These are phyloP conservation scores for Ceratocystis huliohia DNA, from an alignment of 2,329 filamentous ascomycete species.

Conservation along the genomic window DNA sequence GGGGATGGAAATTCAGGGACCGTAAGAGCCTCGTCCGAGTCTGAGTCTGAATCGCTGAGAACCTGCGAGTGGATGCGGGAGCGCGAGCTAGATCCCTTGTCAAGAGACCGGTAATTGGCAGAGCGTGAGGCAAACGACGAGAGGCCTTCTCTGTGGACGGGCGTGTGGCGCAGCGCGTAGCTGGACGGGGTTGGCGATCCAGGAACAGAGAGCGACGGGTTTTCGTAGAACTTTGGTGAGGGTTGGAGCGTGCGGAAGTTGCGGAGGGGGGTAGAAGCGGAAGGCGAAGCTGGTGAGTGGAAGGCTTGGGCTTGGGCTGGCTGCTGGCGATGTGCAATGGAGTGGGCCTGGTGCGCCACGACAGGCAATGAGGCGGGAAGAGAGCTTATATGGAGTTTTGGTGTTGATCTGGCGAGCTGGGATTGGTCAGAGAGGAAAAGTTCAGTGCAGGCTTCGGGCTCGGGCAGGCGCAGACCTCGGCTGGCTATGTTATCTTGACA, in stretches of 20 bases:
- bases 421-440: conserved; percentile 7
- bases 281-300: not conserved
- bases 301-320: conserved; percentile 15
- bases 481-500: not conserved
- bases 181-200: conserved; percentile 35
- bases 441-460: not conserved
- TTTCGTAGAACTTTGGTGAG: conserved; percentile 37
- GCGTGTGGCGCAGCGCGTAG: conserved; percentile 22
- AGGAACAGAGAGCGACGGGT: conserved; percentile 31
- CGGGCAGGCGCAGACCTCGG: not conserved
- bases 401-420: not conserved
- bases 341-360: conserved; percentile 19
- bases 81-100: conserved; percentile 25
- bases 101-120: conserved; percentile 26
- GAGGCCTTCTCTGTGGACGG: conserved; percentile 9
- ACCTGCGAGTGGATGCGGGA: conserved; percentile 36
- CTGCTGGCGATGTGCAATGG: conserved; percentile 19
- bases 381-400: not conserved
- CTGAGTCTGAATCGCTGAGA: conserved; percentile 33
- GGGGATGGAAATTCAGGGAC: conserved; percentile 28
- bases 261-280: not conserved
- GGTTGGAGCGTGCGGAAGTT: conserved; percentile 33
- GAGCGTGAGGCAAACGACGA: conserved; percentile 21
- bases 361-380: conserved; percentile 15
- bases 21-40: conserved; percentile 25